Percentiles rank a stretch among this genome's conserved stretches.
Evolutionary conservation across 73 alveolate genomes (phyloP).

Genomic region (Paramecium tetraurelia): DNA sequence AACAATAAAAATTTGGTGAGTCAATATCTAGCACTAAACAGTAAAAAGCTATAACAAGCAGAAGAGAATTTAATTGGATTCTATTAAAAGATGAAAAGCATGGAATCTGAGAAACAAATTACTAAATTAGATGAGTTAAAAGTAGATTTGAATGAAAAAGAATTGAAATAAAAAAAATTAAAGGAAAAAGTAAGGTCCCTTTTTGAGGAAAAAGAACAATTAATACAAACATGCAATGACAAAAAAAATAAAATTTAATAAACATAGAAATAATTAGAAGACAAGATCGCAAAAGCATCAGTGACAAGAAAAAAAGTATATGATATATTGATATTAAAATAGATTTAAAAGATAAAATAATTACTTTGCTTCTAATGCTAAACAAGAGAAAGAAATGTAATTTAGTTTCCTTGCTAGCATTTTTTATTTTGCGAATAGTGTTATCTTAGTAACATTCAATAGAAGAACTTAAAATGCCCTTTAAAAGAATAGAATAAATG

Average conservation of each 20-base stretch:
- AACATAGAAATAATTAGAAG: not conserved
- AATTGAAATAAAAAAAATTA: not conserved
- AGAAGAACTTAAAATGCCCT: not conserved
- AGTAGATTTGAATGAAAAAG: not conserved
- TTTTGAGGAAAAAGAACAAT: not conserved
- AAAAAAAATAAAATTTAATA: not conserved
- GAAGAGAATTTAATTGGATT: not conserved
- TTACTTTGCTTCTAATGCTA: not conserved
- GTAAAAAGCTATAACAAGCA: not conserved
- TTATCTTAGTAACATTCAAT: not conserved
- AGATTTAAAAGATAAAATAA: not conserved
- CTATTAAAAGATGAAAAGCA: not conserved
- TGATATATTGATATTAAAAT: not conserved
- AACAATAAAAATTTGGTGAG: not conserved
- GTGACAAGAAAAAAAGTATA: not conserved
- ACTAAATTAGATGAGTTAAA: not conserved
- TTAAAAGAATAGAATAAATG: not conserved
- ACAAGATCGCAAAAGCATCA: not conserved
- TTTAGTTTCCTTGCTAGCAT: not conserved
- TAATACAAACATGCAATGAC: not conserved
- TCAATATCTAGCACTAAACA: not conserved
- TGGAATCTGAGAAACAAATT: not conserved
- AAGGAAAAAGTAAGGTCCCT: not conserved
- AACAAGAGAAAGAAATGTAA: not conserved
- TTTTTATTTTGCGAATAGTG: not conserved